These are phyloP conservation scores for Adansonia rubrostipa DNA, from an alignment of 441 rosid genomes.

Conservation along the genomic window DNA sequence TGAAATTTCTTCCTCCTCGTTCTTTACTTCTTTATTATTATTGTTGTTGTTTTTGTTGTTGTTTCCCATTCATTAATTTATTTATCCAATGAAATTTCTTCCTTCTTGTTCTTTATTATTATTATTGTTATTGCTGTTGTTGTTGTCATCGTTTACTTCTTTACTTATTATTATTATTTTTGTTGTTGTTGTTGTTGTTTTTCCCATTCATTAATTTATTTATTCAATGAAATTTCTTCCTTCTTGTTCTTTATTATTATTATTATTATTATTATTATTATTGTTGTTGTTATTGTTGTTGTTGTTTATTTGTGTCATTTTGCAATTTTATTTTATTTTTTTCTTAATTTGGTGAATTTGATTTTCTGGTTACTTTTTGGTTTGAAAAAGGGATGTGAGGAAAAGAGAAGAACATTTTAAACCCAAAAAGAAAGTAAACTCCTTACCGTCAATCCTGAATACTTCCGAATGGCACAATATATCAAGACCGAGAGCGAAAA, in stretches of 20 bases:
- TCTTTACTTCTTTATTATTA: not conserved
- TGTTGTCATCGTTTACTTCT: not conserved
- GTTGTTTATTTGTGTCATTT: not conserved
- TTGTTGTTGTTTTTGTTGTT: not conserved
- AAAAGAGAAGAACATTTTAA: not conserved
- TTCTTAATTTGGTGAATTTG: not conserved
- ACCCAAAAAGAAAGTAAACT: not conserved
- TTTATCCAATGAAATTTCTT: not conserved
- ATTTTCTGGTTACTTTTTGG: not conserved
- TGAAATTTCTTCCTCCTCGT: not conserved
- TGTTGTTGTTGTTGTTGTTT: no score
- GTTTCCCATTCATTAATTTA: not conserved
- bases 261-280: not conserved
- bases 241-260: not conserved
- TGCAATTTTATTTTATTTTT: not conserved
- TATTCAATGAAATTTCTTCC: not conserved
- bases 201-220: not conserved
- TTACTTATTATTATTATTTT: not conserved
- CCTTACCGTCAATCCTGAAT: slow-evolving; percentile 53
- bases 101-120: not conserved
- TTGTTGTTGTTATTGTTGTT: not conserved
- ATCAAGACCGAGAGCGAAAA: slow-evolving; percentile 43
- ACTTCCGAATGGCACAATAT: slow-evolving; percentile 41
- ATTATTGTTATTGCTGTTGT: not conserved
- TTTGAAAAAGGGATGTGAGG: not conserved